These are phyloP conservation scores for Hansenula lynferdii DNA, from an alignment of 1,139 yeast genomes.

Conservation along the genomic window DNA sequence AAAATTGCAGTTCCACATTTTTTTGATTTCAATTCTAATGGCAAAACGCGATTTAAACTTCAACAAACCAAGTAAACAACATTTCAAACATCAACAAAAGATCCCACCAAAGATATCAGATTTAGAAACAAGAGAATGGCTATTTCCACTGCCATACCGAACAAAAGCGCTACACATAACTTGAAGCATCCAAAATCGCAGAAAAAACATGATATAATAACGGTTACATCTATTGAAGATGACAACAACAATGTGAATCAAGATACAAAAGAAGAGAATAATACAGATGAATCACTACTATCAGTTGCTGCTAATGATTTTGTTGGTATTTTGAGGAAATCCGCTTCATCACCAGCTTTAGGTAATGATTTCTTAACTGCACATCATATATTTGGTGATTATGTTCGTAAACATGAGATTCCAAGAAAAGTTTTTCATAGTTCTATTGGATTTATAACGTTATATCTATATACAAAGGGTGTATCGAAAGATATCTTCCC, in stretches of 20 bases:
- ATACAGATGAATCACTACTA: neutral
- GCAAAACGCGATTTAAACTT: slow-evolving; percentile 1
- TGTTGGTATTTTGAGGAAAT: slow-evolving; percentile 7
- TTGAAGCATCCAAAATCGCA: neutral
- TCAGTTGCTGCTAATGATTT: slow-evolving; percentile 8
- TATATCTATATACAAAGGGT: slow-evolving; percentile 67
- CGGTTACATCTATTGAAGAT: neutral
- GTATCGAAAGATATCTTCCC: slow-evolving; percentile 50
- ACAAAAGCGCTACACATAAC: neutral
- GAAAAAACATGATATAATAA: neutral
- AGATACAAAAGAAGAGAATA: neutral
- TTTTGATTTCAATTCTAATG: no score
- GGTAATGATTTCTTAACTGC: slow-evolving; percentile 21
- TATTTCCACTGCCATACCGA: slow-evolving; percentile 5
- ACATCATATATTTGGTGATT: slow-evolving; percentile 39
- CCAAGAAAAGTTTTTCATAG: slow-evolving; percentile 87
- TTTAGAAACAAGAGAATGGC: neutral
- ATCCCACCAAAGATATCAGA: no score
- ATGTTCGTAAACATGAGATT: slow-evolving; percentile 74
- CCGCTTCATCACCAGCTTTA: slow-evolving; percentile 9
- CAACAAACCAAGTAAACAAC: neutral
- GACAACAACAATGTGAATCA: slow-evolving; percentile 1
- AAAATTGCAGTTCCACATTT: neutral
- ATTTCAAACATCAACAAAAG: neutral
- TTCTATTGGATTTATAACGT: slow-evolving; percentile 77